phyloP scores from a whole-genome alignment of 345 rosid species.

The Aquilaria malaccensis region DNA sequence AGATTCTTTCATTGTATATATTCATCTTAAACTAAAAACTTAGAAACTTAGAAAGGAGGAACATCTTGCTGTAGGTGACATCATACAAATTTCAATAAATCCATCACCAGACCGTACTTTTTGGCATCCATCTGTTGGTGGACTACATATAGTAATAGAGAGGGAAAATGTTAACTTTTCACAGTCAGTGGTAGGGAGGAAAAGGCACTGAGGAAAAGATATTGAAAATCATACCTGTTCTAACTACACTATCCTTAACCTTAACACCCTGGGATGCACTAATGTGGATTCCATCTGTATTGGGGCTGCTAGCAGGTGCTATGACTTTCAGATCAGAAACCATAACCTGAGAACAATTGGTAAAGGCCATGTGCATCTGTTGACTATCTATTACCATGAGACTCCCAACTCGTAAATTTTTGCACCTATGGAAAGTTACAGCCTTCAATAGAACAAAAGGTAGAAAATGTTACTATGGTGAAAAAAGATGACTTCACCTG shows the following conservation, averaged over 20 bases:
- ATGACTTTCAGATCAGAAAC: slow-evolving; percentile 37
- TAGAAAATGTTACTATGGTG: background rate
- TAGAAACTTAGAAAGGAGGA: too few relatives aligned
- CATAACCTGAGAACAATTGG: slow-evolving; percentile 51
- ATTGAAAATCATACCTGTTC: slow-evolving; percentile 47
- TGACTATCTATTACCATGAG: slow-evolving; percentile 54
- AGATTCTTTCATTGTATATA: too few relatives aligned
- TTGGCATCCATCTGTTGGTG: background rate
- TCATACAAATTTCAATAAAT: too few relatives aligned
- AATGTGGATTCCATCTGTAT: slow-evolving; percentile 88
- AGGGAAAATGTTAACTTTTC: background rate
- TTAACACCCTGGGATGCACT: slow-evolving; percentile 62
- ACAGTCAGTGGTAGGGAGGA: background rate
- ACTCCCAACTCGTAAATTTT: slow-evolving; percentile 52
- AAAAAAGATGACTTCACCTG: background rate
- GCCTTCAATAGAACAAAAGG: slow-evolving; percentile 33
- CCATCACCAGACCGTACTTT: background rate
- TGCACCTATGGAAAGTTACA: slow-evolving; percentile 76
- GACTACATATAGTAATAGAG: background rate
- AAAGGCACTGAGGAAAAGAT: slow-evolving; percentile 1
- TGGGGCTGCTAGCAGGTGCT: slow-evolving; percentile 77
- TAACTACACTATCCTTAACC: slow-evolving; percentile 41
- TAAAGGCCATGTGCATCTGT: slow-evolving; percentile 78
- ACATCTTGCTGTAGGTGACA: too few relatives aligned
- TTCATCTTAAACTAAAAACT: too few relatives aligned